Conservation (phyloP, 2,329 filamentous ascomycete genomes). For the Plectosphaerella sp. region DNA sequence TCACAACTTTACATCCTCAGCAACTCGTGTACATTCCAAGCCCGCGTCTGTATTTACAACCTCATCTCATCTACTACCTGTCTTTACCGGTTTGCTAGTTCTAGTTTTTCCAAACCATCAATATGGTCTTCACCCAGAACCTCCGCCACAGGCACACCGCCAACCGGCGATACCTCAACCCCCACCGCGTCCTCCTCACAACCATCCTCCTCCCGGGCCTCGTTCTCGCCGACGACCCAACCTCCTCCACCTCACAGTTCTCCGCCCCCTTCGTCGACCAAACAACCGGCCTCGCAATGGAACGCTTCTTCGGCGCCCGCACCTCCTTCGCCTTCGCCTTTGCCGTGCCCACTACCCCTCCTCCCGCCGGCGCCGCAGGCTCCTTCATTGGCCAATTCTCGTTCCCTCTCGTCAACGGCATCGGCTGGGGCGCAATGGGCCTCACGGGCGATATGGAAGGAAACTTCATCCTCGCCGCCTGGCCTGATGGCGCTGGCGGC, state of each 20-base stretch:
- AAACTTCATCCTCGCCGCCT: constrained; percentile 38
- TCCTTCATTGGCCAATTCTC: constrained; percentile 44
- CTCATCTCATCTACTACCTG: background rate
- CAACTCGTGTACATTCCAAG: background rate
- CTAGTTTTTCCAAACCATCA: background rate
- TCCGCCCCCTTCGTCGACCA: constrained; percentile 24
- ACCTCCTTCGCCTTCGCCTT: constrained; percentile 36
- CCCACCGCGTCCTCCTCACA: background rate
- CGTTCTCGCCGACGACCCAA: constrained; percentile 4
- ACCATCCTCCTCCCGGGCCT: constrained; percentile 1
- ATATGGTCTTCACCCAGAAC: background rate
- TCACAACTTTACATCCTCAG: background rate
- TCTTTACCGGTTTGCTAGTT: background rate
- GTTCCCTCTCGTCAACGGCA: constrained; percentile 30
- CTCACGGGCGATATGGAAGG: constrained; percentile 39
- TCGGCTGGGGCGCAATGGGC: constrained; percentile 41
- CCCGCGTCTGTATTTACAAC: background rate
- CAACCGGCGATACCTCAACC: background rate
- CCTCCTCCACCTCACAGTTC: constrained; percentile 8
- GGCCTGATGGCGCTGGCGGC: constrained; percentile 31
- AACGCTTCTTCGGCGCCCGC: constrained; percentile 31
- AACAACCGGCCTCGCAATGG: constrained; percentile 26
- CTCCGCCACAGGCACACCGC: background rate
- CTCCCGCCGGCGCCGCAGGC: constrained; percentile 20
- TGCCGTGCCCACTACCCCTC: constrained; percentile 33